Percentiles rank a stretch among this genome's conserved stretches.
These are phyloP conservation scores for Tolypocladium album DNA, from an alignment of 2,329 filamentous ascomycete species.

Conservation along the genomic window DNA sequence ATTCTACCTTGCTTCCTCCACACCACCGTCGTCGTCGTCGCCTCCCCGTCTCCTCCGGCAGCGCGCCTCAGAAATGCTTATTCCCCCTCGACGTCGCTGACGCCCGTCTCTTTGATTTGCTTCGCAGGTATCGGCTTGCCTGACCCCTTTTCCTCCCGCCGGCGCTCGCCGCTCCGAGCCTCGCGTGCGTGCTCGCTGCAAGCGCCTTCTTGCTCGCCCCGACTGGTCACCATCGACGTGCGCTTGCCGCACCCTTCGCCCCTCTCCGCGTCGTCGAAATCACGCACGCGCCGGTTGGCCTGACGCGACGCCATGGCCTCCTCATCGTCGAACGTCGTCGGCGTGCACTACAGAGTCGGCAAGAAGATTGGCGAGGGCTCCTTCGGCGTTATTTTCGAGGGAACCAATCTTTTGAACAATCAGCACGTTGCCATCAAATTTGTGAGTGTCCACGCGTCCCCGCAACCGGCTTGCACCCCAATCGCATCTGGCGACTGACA, in stretches of 20 bases:
- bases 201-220: slow-evolving; percentile 2
- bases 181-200: slow-evolving; percentile 4
- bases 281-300: neutral
- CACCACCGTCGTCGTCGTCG: neutral
- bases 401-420: slow-evolving; percentile 96
- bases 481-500: neutral
- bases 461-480: neutral
- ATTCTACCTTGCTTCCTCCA: neutral
- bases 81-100: slow-evolving; percentile 10
- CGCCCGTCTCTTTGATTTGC: slow-evolving; percentile 5
- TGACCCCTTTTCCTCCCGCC: slow-evolving; percentile 5
- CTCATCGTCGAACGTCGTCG: slow-evolving; percentile 91
- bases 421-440: slow-evolving; percentile 99
- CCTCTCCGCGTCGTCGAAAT: neutral
- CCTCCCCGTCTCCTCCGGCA: neutral
- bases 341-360: slow-evolving; percentile 95
- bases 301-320: slow-evolving; percentile 55
- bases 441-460: slow-evolving; percentile 42
- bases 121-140: slow-evolving; percentile 3
- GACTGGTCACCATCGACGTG: slow-evolving; percentile 4
- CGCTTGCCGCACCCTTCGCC: neutral
- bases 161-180: slow-evolving; percentile 9
- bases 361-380: slow-evolving; percentile 99
- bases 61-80: slow-evolving; percentile 10
- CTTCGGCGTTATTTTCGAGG: slow-evolving; percentile 97